Evolutionary conservation across 805 yeast species (phyloP).

Genomic region (Jamesozyma jinghongensis): DNA sequence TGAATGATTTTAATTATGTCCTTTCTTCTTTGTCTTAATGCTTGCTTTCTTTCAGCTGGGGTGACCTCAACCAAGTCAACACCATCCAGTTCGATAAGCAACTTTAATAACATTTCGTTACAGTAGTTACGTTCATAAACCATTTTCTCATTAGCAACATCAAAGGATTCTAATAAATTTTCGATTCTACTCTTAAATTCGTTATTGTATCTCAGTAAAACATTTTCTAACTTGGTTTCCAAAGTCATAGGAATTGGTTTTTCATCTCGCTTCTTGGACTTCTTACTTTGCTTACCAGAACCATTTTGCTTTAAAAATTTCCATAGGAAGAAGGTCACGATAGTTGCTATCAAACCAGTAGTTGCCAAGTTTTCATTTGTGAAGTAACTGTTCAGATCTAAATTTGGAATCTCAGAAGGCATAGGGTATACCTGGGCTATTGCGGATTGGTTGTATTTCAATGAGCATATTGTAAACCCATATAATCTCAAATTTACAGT

Average conservation of each 20-base stretch:
- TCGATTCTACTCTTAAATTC: conserved; percentile 22
- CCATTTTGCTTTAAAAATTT: conserved; percentile 2
- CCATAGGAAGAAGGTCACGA: conserved; percentile 13
- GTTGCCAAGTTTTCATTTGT: conserved; percentile 2
- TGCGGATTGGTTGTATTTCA: too few relatives aligned
- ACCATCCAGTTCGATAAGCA: conserved; percentile 57
- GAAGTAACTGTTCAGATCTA: background rate
- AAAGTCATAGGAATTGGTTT: conserved; percentile 17
- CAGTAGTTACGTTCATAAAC: conserved; percentile 46
- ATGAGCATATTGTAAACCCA: too few relatives aligned
- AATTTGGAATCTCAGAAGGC: too few relatives aligned
- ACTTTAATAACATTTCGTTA: conserved; percentile 60
- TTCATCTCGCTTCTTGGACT: conserved; percentile 4
- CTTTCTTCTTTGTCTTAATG: conserved; percentile 50
- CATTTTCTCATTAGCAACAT: conserved; percentile 19
- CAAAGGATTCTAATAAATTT: conserved; percentile 14
- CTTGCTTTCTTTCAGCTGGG: conserved; percentile 34
- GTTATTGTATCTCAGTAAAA: conserved; percentile 17
- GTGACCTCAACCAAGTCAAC: conserved; percentile 37
- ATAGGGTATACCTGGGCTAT: too few relatives aligned
- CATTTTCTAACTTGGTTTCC: conserved; percentile 23
- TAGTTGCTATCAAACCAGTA: conserved; percentile 13
- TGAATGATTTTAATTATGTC: conserved; percentile 53
- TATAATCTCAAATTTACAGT: too few relatives aligned
- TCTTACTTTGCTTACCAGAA: conserved; percentile 5